Conservation (phyloP, 2,329 filamentous ascomycete genomes). For the Exutisphaerella laricina region DNA sequence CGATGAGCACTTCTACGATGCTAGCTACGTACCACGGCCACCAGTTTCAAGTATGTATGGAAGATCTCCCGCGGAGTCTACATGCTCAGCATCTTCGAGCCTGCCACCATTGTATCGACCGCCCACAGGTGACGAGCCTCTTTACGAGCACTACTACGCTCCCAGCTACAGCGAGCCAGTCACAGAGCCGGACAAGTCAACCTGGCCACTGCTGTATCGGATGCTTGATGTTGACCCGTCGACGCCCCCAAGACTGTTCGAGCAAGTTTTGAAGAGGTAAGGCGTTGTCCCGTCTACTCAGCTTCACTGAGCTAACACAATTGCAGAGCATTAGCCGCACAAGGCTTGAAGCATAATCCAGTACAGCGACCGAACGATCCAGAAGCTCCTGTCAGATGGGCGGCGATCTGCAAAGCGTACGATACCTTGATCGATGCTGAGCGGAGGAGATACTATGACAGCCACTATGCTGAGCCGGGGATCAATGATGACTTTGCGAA, state of each 20-base stretch:
- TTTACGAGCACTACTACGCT: not conserved
- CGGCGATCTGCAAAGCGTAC: slow-evolving; percentile 22
- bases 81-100: not conserved
- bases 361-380: slow-evolving; percentile 21
- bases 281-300: no score
- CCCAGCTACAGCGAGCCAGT: slow-evolving; percentile 1
- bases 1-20: slow-evolving; percentile 1
- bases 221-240: slow-evolving; percentile 25
- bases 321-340: slow-evolving; percentile 14
- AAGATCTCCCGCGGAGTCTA: not conserved
- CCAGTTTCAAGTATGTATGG: not conserved
- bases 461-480: slow-evolving; percentile 8
- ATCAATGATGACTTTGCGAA: slow-evolving; percentile 3
- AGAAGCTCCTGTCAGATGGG: slow-evolving; percentile 23
- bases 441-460: slow-evolving; percentile 19
- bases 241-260: slow-evolving; percentile 14
- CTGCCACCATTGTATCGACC: not conserved
- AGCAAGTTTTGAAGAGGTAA: slow-evolving; percentile 16
- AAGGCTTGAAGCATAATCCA: slow-evolving; percentile 20
- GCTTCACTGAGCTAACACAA: no score
- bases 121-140: not conserved
- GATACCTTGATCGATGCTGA: slow-evolving; percentile 20
- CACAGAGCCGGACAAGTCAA: slow-evolving; percentile 6
- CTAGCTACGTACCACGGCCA: not conserved
- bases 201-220: slow-evolving; percentile 24